A percentile compares a stretch with the other conserved stretches of the same genome.
Evolutionary conservation across 75 land plant species (phyloP).

Genomic region (Cryptomeria japonica): DNA sequence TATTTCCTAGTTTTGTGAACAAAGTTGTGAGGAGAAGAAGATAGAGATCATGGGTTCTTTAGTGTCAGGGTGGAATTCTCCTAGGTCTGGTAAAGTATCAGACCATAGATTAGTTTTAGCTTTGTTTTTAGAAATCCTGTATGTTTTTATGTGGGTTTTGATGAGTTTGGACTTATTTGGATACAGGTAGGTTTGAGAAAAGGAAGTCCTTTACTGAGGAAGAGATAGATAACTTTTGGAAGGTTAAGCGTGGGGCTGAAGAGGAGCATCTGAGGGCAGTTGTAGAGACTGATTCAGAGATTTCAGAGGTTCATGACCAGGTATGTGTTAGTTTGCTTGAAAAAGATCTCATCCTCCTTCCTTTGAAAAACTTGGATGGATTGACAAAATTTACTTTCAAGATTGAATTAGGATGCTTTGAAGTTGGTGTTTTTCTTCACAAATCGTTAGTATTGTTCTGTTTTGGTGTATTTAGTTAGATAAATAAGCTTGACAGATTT

Average conservation of each 20-base stretch:
- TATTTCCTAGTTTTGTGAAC: neutral
- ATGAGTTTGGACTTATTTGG: neutral
- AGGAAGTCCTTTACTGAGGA: slow-evolving; percentile 60
- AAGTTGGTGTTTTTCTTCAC: no score
- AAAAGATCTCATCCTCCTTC: no score
- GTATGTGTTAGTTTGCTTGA: neutral
- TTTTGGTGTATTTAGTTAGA: no score
- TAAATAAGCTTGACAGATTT: no score
- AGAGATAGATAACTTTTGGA: slow-evolving; percentile 69
- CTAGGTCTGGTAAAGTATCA: slow-evolving; percentile 4
- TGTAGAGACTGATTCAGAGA: neutral
- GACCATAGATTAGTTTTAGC: no score
- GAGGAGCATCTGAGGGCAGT: slow-evolving; percentile 32
- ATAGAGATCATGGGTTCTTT: slow-evolving; percentile 23
- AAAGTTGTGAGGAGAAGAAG: neutral
- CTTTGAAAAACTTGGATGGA: no score
- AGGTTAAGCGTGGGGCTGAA: slow-evolving; percentile 33
- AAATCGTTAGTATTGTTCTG: no score
- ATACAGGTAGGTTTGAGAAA: slow-evolving; percentile 23
- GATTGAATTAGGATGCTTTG: no score
- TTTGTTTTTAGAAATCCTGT: neutral
- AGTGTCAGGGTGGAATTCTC: slow-evolving; percentile 24
- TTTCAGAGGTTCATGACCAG: neutral
- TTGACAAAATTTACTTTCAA: no score
- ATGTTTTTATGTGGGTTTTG: neutral